These are phyloP conservation scores for Rhodotorula sp. DNA, from an alignment of 1,284 basidiomycete species.

Conservation along the genomic window DNA sequence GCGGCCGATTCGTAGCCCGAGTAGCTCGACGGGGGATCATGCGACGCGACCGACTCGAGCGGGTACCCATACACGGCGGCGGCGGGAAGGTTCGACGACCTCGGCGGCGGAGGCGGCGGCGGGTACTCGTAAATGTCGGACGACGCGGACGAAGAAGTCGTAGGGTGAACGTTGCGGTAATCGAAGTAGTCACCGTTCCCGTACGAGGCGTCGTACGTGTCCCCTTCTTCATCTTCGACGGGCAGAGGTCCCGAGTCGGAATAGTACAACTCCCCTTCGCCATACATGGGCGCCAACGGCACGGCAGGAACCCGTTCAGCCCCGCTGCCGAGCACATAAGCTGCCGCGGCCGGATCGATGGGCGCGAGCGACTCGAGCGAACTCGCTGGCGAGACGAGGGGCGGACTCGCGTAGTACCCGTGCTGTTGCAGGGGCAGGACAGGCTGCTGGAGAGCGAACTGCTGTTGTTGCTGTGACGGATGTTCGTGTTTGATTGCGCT, in stretches of 20 bases:
- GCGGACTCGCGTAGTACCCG: not conserved
- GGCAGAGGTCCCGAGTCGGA: not conserved
- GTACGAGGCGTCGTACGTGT: not conserved
- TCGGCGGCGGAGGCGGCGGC: not conserved
- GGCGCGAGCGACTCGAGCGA: not conserved
- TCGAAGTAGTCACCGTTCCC: not conserved
- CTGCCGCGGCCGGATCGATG: slow-evolving; percentile 4
- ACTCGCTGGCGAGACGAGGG: not conserved
- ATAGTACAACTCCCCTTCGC: not conserved
- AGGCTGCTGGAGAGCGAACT: not conserved
- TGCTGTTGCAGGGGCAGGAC: not conserved
- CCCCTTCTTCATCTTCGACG: not conserved
- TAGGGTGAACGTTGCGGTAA: not conserved
- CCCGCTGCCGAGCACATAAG: slow-evolving; percentile 2
- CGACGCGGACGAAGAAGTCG: slow-evolving; percentile 3
- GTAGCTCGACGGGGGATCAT: slow-evolving; percentile 6
- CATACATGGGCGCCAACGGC: slow-evolving; percentile 9
- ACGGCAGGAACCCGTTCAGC: not conserved
- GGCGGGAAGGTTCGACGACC: not conserved
- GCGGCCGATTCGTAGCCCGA: slow-evolving; percentile 6
- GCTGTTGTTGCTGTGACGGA: not conserved
- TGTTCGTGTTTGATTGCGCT: not conserved
- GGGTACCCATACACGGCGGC: slow-evolving; percentile 22
- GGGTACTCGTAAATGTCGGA: not conserved
- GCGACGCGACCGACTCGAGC: slow-evolving; percentile 10